Base-by-base conservation (phyloP, 768 basidiomycete species). In the Multifurca ochricompacta region DNA sequence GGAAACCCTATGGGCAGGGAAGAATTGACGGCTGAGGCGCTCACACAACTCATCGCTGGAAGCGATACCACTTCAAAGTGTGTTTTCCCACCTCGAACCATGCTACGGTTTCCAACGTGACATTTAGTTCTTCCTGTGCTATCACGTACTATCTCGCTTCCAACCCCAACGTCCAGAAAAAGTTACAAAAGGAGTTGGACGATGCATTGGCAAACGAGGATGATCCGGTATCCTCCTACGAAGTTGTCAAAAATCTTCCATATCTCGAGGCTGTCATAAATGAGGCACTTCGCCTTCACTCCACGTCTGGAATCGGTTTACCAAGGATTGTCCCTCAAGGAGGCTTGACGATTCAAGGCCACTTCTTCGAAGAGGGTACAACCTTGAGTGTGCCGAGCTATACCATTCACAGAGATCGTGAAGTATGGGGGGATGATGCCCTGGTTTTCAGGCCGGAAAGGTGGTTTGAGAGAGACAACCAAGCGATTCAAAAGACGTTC, bases 61-160 rank as follows among this genome's bases (percentile, higher is more conserved):
- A 87, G 85, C 3, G 92, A 96, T 63, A 96, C 92, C 1, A 95
- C 93, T 0, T 92, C 91, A 42, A 96, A 95, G 88, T 90, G 61
- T 56, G 83, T 40, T 35, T 18, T 28, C n/a, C n/a, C 59, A 28
- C 37, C 25, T 65, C 14, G n/a, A 39, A 34, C 35, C 18, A 13
- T 3, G 28, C 25, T 9, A 25, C 30, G 23, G 1, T 51, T 51
- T 21, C 62, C 35, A 25, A 49, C 21, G 4, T 4, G 37, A 18
- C 31, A 27, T 37, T 16, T 54, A 91, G 89, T 72, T 92, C 91
- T 16, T 88, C 88, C 4, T 92, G 90, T 62, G 91, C 91, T 10
- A 91, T 94, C 64, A 76, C 88, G 21, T 92, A 90, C 72, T 78
- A 91, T 65, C 78, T 96, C 54, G 87, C 89, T 4, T 70, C 71